A percentile compares a stretch with the other conserved stretches of the same genome.
phyloP scores from a whole-genome alignment of 1,284 basidiomycete genomes.

The Ustilago tritici region DNA sequence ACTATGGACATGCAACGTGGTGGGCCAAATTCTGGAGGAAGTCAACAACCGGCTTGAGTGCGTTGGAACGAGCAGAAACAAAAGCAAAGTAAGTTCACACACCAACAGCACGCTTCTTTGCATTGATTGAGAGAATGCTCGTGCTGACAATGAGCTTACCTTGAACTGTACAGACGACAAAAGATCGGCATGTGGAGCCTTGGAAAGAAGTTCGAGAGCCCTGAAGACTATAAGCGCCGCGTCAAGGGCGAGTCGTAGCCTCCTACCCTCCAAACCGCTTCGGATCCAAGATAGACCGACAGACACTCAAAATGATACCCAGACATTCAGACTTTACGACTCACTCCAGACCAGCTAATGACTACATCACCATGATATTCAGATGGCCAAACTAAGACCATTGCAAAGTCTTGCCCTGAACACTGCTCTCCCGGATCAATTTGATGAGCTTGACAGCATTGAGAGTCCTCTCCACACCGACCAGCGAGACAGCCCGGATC shows the following conservation, averaged over 20 bases:
- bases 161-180: constrained; percentile 5
- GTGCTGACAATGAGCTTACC: background rate
- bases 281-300: background rate
- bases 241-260: constrained; percentile 26
- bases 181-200: constrained; percentile 61
- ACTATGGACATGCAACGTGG: constrained; percentile 62
- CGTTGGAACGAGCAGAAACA: constrained; percentile 54
- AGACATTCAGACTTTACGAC: background rate
- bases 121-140: too few species aligned
- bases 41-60: constrained; percentile 42
- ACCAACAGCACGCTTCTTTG: background rate
- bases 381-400: constrained; percentile 19
- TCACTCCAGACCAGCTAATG: background rate
- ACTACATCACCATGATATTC: constrained; percentile 1
- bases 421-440: constrained; percentile 54
- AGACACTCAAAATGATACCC: background rate
- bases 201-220: constrained; percentile 58
- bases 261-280: background rate
- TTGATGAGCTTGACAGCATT: constrained; percentile 57
- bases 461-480: constrained; percentile 53
- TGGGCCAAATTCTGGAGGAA: constrained; percentile 55
- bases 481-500: constrained; percentile 33
- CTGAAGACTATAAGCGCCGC: constrained; percentile 61
- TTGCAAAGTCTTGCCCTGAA: constrained; percentile 53
- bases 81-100: constrained; percentile 49